Conservation (phyloP, 805 yeast genomes). For the Starmerella riodocensis region DNA sequence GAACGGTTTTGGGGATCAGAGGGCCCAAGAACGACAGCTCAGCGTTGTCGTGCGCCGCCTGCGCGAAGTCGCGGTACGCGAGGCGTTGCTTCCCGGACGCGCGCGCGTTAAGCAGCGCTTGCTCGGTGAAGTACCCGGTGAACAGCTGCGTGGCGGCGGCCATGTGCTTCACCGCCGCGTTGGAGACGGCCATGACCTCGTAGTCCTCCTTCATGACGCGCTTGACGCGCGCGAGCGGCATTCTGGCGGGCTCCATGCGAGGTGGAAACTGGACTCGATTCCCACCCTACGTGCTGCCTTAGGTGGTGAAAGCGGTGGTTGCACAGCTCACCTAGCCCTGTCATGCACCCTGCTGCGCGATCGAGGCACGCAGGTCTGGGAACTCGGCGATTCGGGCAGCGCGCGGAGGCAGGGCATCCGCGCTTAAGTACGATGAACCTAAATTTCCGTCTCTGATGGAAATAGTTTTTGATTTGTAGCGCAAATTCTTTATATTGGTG, state of each 20-base stretch:
- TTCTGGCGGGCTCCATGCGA: conserved; percentile 18
- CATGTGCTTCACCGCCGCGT: conserved; percentile 57
- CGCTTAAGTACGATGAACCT: too few species aligned
- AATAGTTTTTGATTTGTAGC: too few species aligned
- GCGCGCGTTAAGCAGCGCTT: conserved; percentile 52
- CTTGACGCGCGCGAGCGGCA: conserved; percentile 60
- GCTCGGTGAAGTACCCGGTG: conserved; percentile 55
- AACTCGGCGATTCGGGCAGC: too few species aligned
- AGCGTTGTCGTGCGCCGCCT: conserved; percentile 47
- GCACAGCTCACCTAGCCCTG: too few species aligned
- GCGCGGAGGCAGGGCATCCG: too few species aligned
- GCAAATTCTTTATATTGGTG: too few species aligned
- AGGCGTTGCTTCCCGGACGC: conserved; percentile 55
- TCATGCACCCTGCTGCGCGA: too few species aligned
- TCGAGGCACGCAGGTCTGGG: too few species aligned
- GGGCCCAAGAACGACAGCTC: conserved; percentile 50
- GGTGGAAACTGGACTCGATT: too few species aligned
- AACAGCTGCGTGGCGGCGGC: conserved; percentile 71
- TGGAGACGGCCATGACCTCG: conserved; percentile 53
- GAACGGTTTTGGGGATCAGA: conserved; percentile 41
- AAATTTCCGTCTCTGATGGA: too few species aligned
- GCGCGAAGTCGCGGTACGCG: conserved; percentile 56
- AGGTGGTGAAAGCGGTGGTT: too few species aligned
- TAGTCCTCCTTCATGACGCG: conserved; percentile 65
- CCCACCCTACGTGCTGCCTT: too few species aligned